Conservation (phyloP, 768 basidiomycete genomes). For the Agaricus sinodeliciosus region DNA sequence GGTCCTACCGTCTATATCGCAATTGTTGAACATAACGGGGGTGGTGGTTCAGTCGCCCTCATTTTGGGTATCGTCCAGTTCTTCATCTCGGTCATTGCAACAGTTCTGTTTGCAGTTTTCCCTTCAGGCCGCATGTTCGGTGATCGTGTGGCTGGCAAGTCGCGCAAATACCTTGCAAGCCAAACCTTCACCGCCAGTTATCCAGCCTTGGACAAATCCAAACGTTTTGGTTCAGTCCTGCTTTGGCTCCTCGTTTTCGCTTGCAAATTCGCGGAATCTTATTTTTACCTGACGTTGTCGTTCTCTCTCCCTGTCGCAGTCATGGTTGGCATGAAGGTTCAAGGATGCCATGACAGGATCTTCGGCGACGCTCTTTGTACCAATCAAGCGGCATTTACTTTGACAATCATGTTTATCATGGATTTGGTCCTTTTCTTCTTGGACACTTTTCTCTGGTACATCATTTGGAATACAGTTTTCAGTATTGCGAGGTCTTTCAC, state of each 20-base stretch:
- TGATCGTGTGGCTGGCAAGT: slow-evolving; percentile 92
- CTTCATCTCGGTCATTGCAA: slow-evolving; percentile 83
- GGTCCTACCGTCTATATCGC: slow-evolving; percentile 95
- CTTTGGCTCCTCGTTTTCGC: slow-evolving; percentile 94
- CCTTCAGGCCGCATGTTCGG: slow-evolving; percentile 99
- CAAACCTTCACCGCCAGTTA: slow-evolving; percentile 99
- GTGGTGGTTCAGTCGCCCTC: slow-evolving; percentile 67
- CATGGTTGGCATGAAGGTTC: slow-evolving; percentile 96
- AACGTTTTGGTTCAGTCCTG: slow-evolving; percentile 70
- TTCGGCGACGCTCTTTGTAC: slow-evolving; percentile 81
- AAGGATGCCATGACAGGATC: slow-evolving; percentile 80
- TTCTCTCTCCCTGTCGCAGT: slow-evolving; percentile 90
- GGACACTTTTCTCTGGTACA: slow-evolving; percentile 99
- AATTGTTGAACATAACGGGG: slow-evolving; percentile 60
- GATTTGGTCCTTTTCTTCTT: slow-evolving; percentile 95
- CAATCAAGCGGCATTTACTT: slow-evolving; percentile 91
- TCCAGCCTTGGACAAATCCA: slow-evolving; percentile 53
- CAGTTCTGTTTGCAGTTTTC: slow-evolving; percentile 83
- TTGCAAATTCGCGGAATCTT: slow-evolving; percentile 95
- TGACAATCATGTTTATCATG: slow-evolving; percentile 99
- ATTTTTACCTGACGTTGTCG: slow-evolving; percentile 95
- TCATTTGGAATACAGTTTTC: slow-evolving; percentile 98
- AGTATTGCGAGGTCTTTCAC: slow-evolving; percentile 84
- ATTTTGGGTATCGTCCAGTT: slow-evolving; percentile 97
- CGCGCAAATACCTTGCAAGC: slow-evolving; percentile 93